Conservation (phyloP, 2,329 filamentous ascomycete genomes). For the Talaromyces amestolkiae region DNA sequence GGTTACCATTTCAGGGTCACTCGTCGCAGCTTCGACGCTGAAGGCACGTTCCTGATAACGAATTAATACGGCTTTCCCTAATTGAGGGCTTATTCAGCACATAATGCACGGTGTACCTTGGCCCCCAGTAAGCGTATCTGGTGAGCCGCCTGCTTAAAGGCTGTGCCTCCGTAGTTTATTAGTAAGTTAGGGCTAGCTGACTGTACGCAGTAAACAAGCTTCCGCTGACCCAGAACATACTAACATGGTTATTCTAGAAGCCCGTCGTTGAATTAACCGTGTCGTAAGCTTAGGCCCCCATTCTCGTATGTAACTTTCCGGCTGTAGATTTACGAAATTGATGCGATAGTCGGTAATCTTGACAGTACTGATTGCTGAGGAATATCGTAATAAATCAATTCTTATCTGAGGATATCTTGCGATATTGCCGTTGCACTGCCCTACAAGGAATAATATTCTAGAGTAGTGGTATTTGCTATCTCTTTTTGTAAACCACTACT, state of each 20-base stretch:
- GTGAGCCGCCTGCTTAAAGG: not conserved
- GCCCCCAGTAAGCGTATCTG: not conserved
- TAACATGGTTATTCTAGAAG: not conserved
- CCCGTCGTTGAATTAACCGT: not conserved
- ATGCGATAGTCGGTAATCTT: not conserved
- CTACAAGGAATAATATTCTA: not conserved
- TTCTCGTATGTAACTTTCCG: not conserved
- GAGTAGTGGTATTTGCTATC: not conserved
- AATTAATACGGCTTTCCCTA: not conserved
- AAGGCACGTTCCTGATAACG: constrained; percentile 41
- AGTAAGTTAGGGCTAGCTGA: constrained; percentile 1
- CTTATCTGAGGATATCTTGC: not conserved
- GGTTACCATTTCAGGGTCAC: constrained; percentile 33
- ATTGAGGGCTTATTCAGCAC: not conserved
- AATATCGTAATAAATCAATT: not conserved
- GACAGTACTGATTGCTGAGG: not conserved
- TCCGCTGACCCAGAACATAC: not conserved
- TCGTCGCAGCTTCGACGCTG: constrained; percentile 53
- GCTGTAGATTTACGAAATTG: not conserved
- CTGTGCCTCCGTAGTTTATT: not conserved
- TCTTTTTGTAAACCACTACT: not conserved
- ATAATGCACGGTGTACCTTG: not conserved
- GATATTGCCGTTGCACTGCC: not conserved
- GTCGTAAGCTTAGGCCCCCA: not conserved
- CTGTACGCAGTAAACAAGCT: not conserved